phyloP scores from a whole-genome alignment of 805 yeast genomes.

The Myxozyma vanderwaltii region DNA sequence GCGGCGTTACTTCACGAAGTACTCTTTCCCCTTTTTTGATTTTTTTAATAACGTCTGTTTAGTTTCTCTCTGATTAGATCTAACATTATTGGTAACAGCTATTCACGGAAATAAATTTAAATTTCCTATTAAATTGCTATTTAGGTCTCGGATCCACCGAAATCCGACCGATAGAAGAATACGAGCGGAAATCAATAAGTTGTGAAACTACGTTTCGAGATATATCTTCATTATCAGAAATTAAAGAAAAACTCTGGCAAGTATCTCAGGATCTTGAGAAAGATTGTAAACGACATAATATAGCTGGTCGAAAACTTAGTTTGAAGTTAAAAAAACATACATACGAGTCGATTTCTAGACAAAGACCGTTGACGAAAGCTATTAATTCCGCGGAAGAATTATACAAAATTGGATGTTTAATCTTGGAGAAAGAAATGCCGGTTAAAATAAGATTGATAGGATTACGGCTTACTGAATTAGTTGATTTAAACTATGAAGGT shows the following conservation, averaged over 20 bases:
- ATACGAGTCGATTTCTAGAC: slow-evolving; percentile 35
- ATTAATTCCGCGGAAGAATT: slow-evolving; percentile 28
- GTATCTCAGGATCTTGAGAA: slow-evolving; percentile 30
- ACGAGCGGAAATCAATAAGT: slow-evolving; percentile 36
- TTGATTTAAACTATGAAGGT: slow-evolving; percentile 23
- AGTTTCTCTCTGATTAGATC: too few species aligned
- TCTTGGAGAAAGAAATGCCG: slow-evolving; percentile 35
- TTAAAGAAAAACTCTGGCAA: slow-evolving; percentile 26
- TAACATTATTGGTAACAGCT: not conserved
- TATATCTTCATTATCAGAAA: slow-evolving; percentile 3
- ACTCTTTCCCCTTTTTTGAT: not conserved
- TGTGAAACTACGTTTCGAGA: slow-evolving; percentile 35
- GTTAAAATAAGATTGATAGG: slow-evolving; percentile 36
- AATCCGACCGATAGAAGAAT: slow-evolving; percentile 30
- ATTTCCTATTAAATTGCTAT: slow-evolving; percentile 32
- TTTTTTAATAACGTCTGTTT: too few species aligned
- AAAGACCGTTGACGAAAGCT: slow-evolving; percentile 22
- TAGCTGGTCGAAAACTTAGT: slow-evolving; percentile 34
- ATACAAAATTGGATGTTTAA: slow-evolving; percentile 25
- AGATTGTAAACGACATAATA: slow-evolving; percentile 25
- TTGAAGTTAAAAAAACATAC: slow-evolving; percentile 34
- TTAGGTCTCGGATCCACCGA: slow-evolving; percentile 37
- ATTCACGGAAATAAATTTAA: slow-evolving; percentile 19
- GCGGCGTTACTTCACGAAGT: slow-evolving; percentile 15
- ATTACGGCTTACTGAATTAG: slow-evolving; percentile 31